Conservation (phyloP, 2,329 filamentous ascomycete genomes). For the Magnaporthales sp. region DNA sequence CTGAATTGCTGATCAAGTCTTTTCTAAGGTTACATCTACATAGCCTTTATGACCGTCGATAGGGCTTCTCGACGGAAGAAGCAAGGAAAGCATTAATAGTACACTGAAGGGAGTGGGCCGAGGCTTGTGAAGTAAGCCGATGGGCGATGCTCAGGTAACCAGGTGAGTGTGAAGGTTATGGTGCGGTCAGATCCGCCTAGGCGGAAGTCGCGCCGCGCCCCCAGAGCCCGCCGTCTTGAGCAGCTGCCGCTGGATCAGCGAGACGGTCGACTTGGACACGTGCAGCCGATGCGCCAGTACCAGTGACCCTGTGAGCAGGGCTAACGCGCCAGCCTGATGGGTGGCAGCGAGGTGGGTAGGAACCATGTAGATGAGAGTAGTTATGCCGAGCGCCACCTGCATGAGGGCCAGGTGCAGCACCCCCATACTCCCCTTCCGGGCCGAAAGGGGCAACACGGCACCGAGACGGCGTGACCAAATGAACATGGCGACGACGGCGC, state of each 20-base stretch:
- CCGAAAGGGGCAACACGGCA: constrained; percentile 51
- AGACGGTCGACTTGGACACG: constrained; percentile 58
- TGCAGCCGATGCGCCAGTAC: constrained; percentile 72
- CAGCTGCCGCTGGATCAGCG: constrained; percentile 46
- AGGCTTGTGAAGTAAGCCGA: not conserved
- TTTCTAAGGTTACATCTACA: not conserved
- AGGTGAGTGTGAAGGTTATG: not conserved
- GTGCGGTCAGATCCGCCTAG: not conserved
- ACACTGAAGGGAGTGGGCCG: not conserved
- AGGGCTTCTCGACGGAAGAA: not conserved
- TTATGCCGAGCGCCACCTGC: constrained; percentile 82
- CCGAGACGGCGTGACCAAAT: constrained; percentile 62
- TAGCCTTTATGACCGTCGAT: not conserved
- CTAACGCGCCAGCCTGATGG: constrained; percentile 86
- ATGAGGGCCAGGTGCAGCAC: constrained; percentile 74
- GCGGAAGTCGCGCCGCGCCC: not conserved
- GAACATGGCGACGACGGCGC: constrained; percentile 68
- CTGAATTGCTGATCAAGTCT: not conserved
- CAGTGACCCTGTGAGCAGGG: constrained; percentile 72
- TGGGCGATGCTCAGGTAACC: not conserved
- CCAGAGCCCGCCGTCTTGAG: constrained; percentile 11
- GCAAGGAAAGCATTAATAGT: not conserved
- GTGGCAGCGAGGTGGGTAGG: constrained; percentile 80
- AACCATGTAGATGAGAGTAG: constrained; percentile 87
- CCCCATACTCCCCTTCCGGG: constrained; percentile 62